Evolutionary conservation across 176 grass and related monocot genomes (phyloP).

Genomic region (Hordeum marinum): DNA sequence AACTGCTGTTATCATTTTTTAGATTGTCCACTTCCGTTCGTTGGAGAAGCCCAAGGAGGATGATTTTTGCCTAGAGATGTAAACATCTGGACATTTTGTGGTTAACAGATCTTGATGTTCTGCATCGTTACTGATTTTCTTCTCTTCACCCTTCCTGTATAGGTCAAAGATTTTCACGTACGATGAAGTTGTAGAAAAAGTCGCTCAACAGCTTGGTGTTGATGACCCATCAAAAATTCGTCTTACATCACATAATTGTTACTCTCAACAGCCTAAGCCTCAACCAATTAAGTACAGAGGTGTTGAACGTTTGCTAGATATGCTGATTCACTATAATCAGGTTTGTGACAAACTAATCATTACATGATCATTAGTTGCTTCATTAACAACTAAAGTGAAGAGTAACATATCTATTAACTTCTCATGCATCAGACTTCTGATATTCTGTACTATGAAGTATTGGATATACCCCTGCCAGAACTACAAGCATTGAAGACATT

Average conservation of each 20-base stretch:
- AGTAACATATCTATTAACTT: constrained; percentile 29
- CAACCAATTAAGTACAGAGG: constrained; percentile 97
- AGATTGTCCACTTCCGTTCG: constrained; percentile 92
- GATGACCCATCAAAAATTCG: constrained; percentile 96
- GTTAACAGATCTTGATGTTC: not conserved
- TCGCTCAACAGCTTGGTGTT: constrained; percentile 76
- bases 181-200: constrained; percentile 95
- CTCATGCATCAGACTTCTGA: constrained; percentile 78
- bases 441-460: constrained; percentile 95
- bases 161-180: constrained; percentile 94
- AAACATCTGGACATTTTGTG: constrained; percentile 35
- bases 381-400: not conserved
- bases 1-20: constrained; percentile 39
- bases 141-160: constrained; percentile 13
- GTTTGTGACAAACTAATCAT: constrained; percentile 38
- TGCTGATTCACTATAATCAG: constrained; percentile 99
- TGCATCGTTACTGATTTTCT: constrained; percentile 10
- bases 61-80: constrained; percentile 92
- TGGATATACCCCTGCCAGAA: constrained; percentile 97
- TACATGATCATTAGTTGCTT: not conserved
- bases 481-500: constrained; percentile 95
- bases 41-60: constrained; percentile 97
- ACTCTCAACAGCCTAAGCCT: constrained; percentile 97
- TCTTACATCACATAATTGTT: constrained; percentile 97
- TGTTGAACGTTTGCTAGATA: constrained; percentile 77